Base-by-base conservation (phyloP, 208 protist species). In the Trypanosoma mega region DNA sequence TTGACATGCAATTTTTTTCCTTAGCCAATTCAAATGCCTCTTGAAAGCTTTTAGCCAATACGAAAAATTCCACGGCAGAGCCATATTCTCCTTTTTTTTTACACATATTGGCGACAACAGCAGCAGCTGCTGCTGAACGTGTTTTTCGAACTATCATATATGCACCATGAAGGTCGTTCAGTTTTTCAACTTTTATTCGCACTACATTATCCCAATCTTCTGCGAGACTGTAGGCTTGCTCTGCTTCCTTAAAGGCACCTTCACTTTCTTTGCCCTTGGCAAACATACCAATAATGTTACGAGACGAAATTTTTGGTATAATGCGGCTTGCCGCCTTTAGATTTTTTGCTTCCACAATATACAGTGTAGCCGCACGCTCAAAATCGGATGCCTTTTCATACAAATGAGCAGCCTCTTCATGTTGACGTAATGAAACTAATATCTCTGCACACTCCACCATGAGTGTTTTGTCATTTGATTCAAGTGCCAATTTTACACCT, bases 121-220 rank as follows among this genome's bases (percentile, higher is more conserved):
- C 56, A 0, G 98, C 97, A 31, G 96, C 96, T 52, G 95, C 92
- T 34, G 87, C 80, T 12, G 90, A 96, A 37, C 90, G 72, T 0
- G 96, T 96, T 60, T 94, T 77, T 27, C 96, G 92, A 6, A 98
- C 97, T 69, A 99, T 82, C 3, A 92, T 64, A 60, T 98, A 98
- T n/a, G 98, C 98, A 27, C 93, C 88, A 52, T 94, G 76, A 0
- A 97, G 79, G 64, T 98, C 92, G 66, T 95, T 95, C 37, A 97
- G 72, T 63, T 96, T 90, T 49, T 98, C 85, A 16, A 98, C 84
- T 67, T 94, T 94, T 43, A 99, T 71, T 48, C 96, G 90, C 55
- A 98, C 94, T 5, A 98, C 96, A 57, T 92, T 98, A 58, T 97
- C 94, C 74, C 92, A 90, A 72, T 99, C 97, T 69, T 97, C 93